Evolutionary conservation across 805 yeast species (phyloP).

Genomic region (Kazachstania martiniae): DNA sequence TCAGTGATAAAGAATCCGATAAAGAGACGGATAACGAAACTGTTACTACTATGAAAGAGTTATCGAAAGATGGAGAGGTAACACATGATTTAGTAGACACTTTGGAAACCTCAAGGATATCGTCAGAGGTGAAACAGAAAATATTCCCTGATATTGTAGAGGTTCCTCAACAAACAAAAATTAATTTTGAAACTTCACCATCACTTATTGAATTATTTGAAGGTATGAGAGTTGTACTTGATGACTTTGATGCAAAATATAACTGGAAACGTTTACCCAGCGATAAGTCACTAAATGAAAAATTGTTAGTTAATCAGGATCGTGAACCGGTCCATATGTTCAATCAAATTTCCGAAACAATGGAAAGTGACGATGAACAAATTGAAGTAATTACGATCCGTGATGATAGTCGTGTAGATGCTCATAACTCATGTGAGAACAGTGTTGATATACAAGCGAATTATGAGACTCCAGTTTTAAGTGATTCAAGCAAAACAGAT

Average conservation of each 20-base stretch:
- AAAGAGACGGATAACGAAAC: background rate
- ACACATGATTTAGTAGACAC: background rate
- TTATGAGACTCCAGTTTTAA: too few relatives aligned
- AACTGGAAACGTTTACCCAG: constrained; percentile 25
- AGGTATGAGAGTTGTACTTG: constrained; percentile 23
- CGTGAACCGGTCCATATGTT: background rate
- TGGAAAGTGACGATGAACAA: too few relatives aligned
- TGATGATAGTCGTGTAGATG: too few relatives aligned
- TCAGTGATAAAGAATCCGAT: background rate
- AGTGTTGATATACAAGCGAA: too few relatives aligned
- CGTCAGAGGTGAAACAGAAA: constrained; percentile 1
- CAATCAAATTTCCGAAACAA: too few relatives aligned
- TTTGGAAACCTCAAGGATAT: too few relatives aligned
- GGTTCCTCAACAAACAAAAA: constrained; percentile 2
- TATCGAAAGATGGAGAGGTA: background rate
- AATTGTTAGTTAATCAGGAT: constrained; percentile 2
- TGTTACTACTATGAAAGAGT: too few relatives aligned
- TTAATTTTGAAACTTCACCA: constrained; percentile 18
- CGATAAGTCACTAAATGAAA: constrained; percentile 10
- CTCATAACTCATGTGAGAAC: too few relatives aligned
- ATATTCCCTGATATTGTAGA: constrained; percentile 14
- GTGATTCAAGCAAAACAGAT: too few relatives aligned
- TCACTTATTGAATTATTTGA: constrained; percentile 24
- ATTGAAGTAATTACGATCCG: too few relatives aligned
- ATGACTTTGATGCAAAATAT: constrained; percentile 23